These are phyloP conservation scores for Agaricus sinodeliciosus DNA, from an alignment of 768 basidiomycete species.

Conservation along the genomic window DNA sequence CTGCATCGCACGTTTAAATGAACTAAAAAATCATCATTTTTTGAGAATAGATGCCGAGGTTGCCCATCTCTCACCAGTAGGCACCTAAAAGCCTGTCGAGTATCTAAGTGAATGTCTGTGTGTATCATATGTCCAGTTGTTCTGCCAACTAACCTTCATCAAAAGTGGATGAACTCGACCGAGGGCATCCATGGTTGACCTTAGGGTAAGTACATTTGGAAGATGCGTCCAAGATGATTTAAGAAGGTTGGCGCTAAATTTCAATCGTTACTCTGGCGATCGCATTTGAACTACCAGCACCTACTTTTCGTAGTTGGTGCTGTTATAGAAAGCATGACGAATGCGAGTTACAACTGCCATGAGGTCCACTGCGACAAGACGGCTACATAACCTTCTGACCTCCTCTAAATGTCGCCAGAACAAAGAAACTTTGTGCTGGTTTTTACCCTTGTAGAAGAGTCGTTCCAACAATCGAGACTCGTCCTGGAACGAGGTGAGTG, in stretches of 20 bases:
- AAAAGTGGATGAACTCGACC: constrained; percentile 1
- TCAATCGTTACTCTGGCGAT: neutral
- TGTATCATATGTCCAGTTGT: too few relatives aligned
- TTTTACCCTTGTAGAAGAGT: constrained; percentile 74
- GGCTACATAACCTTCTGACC: constrained; percentile 44
- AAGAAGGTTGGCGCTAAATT: constrained; percentile 39
- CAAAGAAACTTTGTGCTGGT: constrained; percentile 63
- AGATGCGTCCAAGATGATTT: constrained; percentile 62
- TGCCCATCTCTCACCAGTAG: constrained; percentile 39
- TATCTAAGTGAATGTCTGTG: constrained; percentile 14
- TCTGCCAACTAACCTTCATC: neutral
- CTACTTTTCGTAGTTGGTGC: constrained; percentile 29
- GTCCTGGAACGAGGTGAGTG: constrained; percentile 33
- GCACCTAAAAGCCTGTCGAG: constrained; percentile 28
- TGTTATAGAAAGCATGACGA: constrained; percentile 47
- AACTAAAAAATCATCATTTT: constrained; percentile 29
- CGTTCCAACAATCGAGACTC: constrained; percentile 59
- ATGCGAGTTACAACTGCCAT: constrained; percentile 28
- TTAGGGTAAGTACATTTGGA: constrained; percentile 31
- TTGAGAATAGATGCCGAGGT: neutral
- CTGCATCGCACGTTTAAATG: constrained; percentile 58
- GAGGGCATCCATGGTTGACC: constrained; percentile 30
- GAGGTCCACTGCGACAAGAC: constrained; percentile 27
- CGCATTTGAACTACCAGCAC: constrained; percentile 4
- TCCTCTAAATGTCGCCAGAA: constrained; percentile 68